Evolutionary conservation across 306 rosid species (phyloP), one percentile per base, ranked within the genome.

Genomic region (Geum urbanum): DNA sequence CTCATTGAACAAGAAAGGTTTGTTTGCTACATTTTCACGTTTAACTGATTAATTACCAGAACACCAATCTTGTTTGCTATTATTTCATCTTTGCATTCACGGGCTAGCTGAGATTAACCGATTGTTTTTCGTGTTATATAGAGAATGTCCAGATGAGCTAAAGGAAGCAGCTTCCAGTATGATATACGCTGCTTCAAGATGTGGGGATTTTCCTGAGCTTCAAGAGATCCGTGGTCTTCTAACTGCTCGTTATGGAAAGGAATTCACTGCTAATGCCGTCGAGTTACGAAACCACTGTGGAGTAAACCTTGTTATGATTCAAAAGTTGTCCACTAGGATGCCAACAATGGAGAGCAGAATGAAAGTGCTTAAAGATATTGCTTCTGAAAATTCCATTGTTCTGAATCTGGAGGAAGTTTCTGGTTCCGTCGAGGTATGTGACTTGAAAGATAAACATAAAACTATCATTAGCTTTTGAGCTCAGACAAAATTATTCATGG

Each of bases 161-260:
- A 80, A 66, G 72, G 97, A 94, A 76, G 92, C 97, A 41, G 78
- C 76, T 32, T 83, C 98, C 4, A 85, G 97, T 14, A 52, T 90
- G 78, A 70, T 94, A 51, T 90, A 73, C 56, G 91, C 95, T 12
- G 84, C 97, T 54, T 88, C 96, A 1, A 90, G 98, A 67, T 91
- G 97, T 32, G 98, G 98, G 74, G 98, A 94, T 70, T 94, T 94
- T 65, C 98, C 97, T 0, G 98, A 94, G 86, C 92, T 90, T 68
- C 88, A 77, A 50, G 87, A 92, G 84, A 94, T 90, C 76, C 95
- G 98, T 3, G 24, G 73, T 1, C 63, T 83, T 44, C 76, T 90
- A 68, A 87, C 86, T 0, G 56, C 89, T 35, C 87, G 87, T 9
- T 88, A 78, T 70, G 98, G 98, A 37, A 90, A 87, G 73, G 96